Evolutionary conservation across 495 filamentous ascomycete genomes (phyloP).

Genomic region (Penicillium ochrochloron): DNA sequence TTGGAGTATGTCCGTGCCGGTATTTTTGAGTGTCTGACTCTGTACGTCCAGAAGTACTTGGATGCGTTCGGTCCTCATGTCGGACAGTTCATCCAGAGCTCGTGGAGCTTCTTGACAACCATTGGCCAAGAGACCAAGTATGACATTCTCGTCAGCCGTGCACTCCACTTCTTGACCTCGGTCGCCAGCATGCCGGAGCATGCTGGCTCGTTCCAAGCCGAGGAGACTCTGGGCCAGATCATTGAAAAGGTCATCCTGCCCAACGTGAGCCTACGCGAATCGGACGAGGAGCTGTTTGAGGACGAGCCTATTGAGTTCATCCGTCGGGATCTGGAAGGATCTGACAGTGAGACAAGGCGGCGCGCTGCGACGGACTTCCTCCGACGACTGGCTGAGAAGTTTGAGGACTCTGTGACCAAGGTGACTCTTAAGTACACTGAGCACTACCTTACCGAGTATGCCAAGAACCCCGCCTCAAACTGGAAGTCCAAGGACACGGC

Average conservation of each 20-base stretch:
- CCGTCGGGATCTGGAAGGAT: conserved; percentile 91
- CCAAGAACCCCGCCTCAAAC: conserved; percentile 67
- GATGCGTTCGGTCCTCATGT: conserved; percentile 84
- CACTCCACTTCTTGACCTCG: conserved; percentile 90
- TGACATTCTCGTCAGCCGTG: conserved; percentile 93
- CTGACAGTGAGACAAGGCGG: conserved; percentile 89
- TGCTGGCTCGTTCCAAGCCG: conserved; percentile 82
- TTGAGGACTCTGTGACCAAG: conserved; percentile 79
- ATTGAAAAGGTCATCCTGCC: conserved; percentile 95
- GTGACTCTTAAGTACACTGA: conserved; percentile 82
- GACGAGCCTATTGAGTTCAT: conserved; percentile 99
- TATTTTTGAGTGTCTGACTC: conserved; percentile 84
- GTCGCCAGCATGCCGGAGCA: conserved; percentile 77
- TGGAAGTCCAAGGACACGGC: conserved; percentile 99
- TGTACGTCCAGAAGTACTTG: conserved; percentile 91
- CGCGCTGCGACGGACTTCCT: conserved; percentile 94
- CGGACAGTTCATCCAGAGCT: conserved; percentile 79
- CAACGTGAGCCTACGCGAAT: conserved; percentile 86
- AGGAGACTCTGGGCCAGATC: conserved; percentile 74
- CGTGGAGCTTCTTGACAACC: conserved; percentile 87
- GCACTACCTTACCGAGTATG: conserved; percentile 73
- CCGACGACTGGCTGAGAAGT: conserved; percentile 81
- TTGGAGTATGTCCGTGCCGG: conserved; percentile 87
- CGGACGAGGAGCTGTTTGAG: conserved; percentile 94
- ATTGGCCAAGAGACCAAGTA: conserved; percentile 88